These are phyloP conservation scores for Cystobasidiaceae sp. DNA, from an alignment of 1,284 basidiomycete genomes.

Conservation along the genomic window DNA sequence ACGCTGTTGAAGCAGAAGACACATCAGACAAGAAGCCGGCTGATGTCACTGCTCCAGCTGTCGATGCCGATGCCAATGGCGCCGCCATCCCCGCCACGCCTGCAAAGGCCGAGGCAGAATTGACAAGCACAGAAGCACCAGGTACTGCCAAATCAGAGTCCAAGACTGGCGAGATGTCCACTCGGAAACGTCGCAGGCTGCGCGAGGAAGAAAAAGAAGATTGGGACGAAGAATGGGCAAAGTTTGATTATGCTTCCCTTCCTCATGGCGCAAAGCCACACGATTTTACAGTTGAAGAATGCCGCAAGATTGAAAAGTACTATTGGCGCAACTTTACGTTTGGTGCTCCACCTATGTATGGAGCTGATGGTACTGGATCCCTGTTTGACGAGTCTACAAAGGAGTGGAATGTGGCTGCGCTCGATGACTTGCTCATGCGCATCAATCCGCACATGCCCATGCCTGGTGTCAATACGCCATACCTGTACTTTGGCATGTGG, in stretches of 20 bases:
- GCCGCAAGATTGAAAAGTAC: conserved; percentile 76
- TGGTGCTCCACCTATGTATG: conserved; percentile 89
- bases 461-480: conserved; percentile 94
- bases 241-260: conserved; percentile 36
- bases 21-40: too few species aligned
- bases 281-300: conserved; percentile 81
- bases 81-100: too few species aligned
- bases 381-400: conserved; percentile 75
- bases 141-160: too few species aligned
- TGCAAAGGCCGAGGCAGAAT: too few species aligned
- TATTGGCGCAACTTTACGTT: conserved; percentile 89
- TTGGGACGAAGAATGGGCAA: conserved; percentile 38
- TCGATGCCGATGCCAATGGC: too few species aligned
- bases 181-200: background rate
- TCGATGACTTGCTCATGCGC: conserved; percentile 80
- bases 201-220: conserved; percentile 21
- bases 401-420: conserved; percentile 85
- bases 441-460: conserved; percentile 62
- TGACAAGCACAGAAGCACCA: too few species aligned
- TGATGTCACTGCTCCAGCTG: too few species aligned
- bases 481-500: conserved; percentile 99
- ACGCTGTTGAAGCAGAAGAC: too few species aligned
- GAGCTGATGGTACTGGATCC: conserved; percentile 80
- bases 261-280: conserved; percentile 53
- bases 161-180: background rate